Conservation (phyloP, 139 green algal genomes). For the Closterium sp. region DNA sequence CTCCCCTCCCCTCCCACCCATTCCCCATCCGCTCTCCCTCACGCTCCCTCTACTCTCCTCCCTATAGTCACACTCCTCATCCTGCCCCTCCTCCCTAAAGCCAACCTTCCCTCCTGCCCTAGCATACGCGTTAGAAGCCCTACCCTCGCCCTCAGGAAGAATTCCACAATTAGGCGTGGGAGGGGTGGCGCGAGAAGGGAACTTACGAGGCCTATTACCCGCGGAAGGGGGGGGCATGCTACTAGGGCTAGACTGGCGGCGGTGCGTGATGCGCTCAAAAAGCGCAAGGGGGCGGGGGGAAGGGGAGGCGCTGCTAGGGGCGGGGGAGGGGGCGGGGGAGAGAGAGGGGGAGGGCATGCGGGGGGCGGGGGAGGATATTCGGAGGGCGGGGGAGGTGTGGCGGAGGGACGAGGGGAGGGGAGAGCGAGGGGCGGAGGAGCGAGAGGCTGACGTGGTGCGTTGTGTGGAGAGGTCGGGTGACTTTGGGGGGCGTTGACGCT, state of each 20-base stretch:
- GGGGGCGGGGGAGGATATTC: neutral
- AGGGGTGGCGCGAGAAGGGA: neutral
- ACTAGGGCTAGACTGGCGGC: neutral
- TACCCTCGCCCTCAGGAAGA: neutral
- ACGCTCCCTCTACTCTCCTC: neutral
- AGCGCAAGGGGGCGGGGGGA: neutral
- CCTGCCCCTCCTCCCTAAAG: neutral
- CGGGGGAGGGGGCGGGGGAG: neutral
- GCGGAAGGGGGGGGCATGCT: neutral
- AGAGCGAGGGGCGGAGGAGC: neutral
- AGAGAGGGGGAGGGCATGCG: neutral
- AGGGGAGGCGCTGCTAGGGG: neutral
- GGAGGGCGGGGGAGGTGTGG: neutral
- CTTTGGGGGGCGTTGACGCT: neutral
- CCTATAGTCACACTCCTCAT: neutral
- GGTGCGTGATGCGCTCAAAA: neutral
- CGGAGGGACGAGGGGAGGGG: neutral
- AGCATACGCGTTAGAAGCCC: neutral
- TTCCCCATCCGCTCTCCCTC: neutral
- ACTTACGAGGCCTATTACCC: neutral
- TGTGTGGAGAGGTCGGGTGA: neutral
- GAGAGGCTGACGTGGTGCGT: neutral
- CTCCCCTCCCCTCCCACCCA: neutral
- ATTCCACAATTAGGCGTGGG: neutral
- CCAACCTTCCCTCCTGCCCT: neutral